A percentile compares a stretch with the other conserved stretches of the same genome.
phyloP scores from a whole-genome alignment of 805 yeast species.

The Saccharomyces eubayanus region DNA sequence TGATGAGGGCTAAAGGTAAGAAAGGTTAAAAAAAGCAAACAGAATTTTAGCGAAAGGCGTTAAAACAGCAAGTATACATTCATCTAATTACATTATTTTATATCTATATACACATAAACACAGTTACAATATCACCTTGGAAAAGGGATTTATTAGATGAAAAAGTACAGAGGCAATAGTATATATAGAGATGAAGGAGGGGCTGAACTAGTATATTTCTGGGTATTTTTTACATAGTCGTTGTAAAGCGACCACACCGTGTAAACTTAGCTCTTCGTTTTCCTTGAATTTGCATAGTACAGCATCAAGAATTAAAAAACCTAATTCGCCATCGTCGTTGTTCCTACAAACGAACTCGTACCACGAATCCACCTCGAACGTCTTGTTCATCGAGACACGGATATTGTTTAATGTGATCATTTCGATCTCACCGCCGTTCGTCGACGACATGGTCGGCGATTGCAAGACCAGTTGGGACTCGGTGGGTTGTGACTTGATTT shows the following conservation, averaged over 20 bases:
- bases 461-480: conserved; percentile 20
- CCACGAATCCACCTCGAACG: conserved; percentile 26
- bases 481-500: conserved; percentile 26
- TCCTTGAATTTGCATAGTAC: conserved; percentile 23
- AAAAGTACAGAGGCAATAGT: not conserved
- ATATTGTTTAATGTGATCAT: conserved; percentile 25
- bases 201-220: conserved; percentile 19
- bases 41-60: not conserved
- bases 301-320: conserved; percentile 29
- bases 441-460: conserved; percentile 25
- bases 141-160: not conserved
- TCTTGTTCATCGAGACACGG: conserved; percentile 19
- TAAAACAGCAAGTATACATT: not conserved
- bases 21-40: not conserved
- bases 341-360: conserved; percentile 30
- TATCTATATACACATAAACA: conserved; percentile 1
- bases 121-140: not conserved
- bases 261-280: conserved; percentile 25
- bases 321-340: conserved; percentile 29
- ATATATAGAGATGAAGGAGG: not conserved
- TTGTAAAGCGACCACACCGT: conserved; percentile 29
- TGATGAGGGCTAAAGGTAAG: not conserved
- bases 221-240: conserved; percentile 24
- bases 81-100: not conserved
- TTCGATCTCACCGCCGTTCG: conserved; percentile 17